Base-by-base conservation (phyloP, 768 basidiomycete genomes). In the Coprinopsis marcescibilis region DNA sequence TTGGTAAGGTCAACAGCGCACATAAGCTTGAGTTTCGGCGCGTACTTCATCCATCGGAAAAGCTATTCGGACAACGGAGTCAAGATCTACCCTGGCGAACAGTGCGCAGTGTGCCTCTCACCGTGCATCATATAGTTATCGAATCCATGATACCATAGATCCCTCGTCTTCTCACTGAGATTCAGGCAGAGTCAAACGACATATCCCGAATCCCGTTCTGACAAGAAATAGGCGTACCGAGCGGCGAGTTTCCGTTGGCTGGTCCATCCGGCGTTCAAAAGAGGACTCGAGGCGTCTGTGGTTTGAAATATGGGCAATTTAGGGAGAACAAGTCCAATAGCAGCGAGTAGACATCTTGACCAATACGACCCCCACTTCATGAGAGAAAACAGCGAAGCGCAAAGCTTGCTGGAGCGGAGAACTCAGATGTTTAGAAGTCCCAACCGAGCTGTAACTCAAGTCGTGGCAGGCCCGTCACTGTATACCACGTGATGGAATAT, bases 111-210 rank as follows among this genome's bases (percentile, higher is more conserved):
- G 21, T 23, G 30, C 14, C 11, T 23, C 57, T 55, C 52, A 89
- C 89, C 93, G 60, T 77, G 78, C 38, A 66, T 73, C 92, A 95
- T 94, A 63, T 96, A 96, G 56, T 79, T 81, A 56, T 89, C 64
- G 58, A 83, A 96, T 0, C 92, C 93, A 70, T 95, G 92, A 58
- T 89, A 84, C 85, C 89, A 96, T 3, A 95, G 67, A 45, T 85
- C 78, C 35, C 84, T 78, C 7, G 81, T 82, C 57, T 72, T 73
- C 55, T 89, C 77, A 36, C 89, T 91, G 21, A 27, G 48, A 36
- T 36, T 37, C 8, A 14, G 32, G 24, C 25, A 20, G 21, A 2
- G 10, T 14, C 3, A 17, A 24, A 17, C 17, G n/a, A 36, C 41
- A 23, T 34, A 37, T 23, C 12, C 30, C 27, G 26, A n/a, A 24